Conservation (phyloP, 306 rosid genomes). For the Quercus engelmannii region DNA sequence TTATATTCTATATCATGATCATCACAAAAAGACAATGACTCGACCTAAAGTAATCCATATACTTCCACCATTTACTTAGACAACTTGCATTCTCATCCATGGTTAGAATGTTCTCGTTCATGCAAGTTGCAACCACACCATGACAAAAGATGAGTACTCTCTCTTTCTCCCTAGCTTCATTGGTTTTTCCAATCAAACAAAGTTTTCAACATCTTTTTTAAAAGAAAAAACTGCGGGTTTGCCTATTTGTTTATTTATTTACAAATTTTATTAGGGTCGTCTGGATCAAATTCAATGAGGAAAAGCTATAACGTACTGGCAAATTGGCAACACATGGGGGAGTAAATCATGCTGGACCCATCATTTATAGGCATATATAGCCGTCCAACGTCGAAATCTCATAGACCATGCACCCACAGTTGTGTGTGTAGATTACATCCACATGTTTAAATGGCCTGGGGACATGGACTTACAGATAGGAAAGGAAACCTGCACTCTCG, state of each 20-base stretch:
- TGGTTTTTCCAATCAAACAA: no score
- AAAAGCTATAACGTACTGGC: constrained; percentile 12
- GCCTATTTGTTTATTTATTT: no score
- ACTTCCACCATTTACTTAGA: not conserved
- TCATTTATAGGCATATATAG: constrained; percentile 2
- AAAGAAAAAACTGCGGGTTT: no score
- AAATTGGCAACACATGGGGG: constrained; percentile 9
- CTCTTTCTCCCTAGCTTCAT: not conserved
- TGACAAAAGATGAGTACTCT: not conserved
- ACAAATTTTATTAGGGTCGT: no score
- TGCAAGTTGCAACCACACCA: not conserved
- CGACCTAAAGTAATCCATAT: not conserved
- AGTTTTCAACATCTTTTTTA: no score
- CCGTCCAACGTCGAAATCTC: constrained; percentile 34
- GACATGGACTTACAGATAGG: constrained; percentile 17
- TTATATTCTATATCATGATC: no score
- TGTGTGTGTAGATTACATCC: constrained; percentile 18
- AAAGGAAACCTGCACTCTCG: constrained; percentile 23
- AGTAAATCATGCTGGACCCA: constrained; percentile 24
- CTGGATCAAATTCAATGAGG: not conserved
- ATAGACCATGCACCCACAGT: constrained; percentile 23
- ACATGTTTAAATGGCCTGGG: constrained; percentile 31
- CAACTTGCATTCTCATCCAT: not conserved
- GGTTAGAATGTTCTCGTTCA: not conserved
- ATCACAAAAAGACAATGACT: not conserved